phyloP scores from a whole-genome alignment of 257 asterid species.

The Parsonsia alboflavescens region DNA sequence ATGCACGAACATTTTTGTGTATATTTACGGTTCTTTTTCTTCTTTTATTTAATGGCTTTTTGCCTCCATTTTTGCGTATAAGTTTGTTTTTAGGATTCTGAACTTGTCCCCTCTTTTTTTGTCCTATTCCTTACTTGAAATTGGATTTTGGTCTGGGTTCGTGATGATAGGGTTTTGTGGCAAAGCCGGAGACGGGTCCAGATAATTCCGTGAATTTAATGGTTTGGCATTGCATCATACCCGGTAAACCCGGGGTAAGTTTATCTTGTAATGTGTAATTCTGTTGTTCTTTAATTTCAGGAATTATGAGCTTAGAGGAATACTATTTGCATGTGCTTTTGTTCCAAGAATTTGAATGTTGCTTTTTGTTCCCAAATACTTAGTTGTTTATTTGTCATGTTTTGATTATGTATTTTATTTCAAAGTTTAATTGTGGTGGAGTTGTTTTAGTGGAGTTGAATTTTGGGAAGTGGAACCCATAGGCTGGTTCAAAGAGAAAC shows the following conservation, averaged over 20 bases:
- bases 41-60: neutral
- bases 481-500: neutral
- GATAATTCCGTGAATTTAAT: conserved; percentile 29
- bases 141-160: neutral
- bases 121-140: no score
- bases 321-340: neutral
- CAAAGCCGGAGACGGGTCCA: conserved; percentile 26
- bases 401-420: neutral
- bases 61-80: neutral
- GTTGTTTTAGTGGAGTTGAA: neutral
- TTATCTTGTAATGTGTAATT: neutral
- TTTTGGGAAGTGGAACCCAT: neutral
- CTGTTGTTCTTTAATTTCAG: neutral
- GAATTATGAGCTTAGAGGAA: neutral
- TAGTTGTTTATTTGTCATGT: neutral
- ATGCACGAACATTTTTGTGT: neutral
- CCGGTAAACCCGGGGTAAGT: conserved; percentile 32
- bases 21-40: neutral
- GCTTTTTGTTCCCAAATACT: neutral
- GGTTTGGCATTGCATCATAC: conserved; percentile 31
- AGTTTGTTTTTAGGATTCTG: neutral
- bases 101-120: neutral
- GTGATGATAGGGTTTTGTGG: conserved; percentile 30
- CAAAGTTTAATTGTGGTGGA: neutral
- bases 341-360: neutral